Evolutionary conservation across 441 rosid genomes (phyloP).

Genomic region (Theobroma grandiflorum): DNA sequence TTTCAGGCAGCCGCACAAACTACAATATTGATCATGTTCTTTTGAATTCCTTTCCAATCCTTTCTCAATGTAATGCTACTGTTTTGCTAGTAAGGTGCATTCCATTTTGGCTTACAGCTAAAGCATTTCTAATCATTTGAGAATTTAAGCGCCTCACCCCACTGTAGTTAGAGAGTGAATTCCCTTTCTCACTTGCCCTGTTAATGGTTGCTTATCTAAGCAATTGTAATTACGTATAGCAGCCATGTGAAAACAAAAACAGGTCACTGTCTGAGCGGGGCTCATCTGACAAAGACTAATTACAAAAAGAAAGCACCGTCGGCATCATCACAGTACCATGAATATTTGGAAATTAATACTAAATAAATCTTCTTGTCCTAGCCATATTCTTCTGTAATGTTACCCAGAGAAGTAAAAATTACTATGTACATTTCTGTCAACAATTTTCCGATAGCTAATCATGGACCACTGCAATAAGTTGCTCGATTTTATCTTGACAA

Average conservation of each 20-base stretch:
- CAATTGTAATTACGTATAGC: background rate
- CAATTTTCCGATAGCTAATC: background rate
- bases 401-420: background rate
- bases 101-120: background rate
- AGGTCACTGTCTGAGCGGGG: slow-evolving; percentile 32
- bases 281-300: slow-evolving; percentile 29
- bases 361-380: background rate
- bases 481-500: background rate
- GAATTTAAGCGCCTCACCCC: background rate
- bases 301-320: slow-evolving; percentile 21
- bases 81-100: background rate
- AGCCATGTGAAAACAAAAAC: slow-evolving; percentile 23
- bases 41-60: background rate
- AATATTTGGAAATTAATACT: slow-evolving; percentile 14
- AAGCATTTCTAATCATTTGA: slow-evolving; percentile 6
- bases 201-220: slow-evolving; percentile 16
- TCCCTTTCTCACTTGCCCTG: background rate
- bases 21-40: background rate
- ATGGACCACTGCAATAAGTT: background rate
- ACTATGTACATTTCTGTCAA: background rate
- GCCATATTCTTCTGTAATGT: background rate
- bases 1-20: slow-evolving; percentile 15
- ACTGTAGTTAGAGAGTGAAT: background rate
- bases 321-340: slow-evolving; percentile 22
- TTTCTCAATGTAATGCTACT: background rate